Conservation (phyloP, 495 filamentous ascomycete species). For the Cercophora sp. region DNA sequence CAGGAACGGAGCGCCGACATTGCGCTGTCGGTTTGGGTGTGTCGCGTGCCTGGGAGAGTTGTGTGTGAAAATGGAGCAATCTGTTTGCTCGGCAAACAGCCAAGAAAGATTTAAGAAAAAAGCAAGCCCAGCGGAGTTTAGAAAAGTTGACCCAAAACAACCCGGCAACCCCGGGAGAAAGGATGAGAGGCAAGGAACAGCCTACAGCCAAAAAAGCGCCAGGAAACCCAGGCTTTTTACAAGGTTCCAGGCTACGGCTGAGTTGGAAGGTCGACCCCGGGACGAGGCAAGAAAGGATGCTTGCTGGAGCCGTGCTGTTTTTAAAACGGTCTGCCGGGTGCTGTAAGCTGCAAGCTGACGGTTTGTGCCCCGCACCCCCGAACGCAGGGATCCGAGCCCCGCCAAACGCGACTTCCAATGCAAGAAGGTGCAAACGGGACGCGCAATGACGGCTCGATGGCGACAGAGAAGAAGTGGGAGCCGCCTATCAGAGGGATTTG, state of each 20-base stretch:
- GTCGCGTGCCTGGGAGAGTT: too few relatives aligned
- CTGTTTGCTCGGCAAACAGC: too few relatives aligned
- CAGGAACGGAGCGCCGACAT: slow-evolving; percentile 31
- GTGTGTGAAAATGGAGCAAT: too few relatives aligned
- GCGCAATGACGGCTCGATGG: slow-evolving; percentile 5
- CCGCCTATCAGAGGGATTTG: neutral
- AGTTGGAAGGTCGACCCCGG: neutral
- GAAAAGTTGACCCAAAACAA: neutral
- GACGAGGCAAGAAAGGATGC: too few relatives aligned
- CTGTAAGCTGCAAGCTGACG: slow-evolving; percentile 1
- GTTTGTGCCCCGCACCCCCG: neutral
- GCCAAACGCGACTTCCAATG: too few relatives aligned
- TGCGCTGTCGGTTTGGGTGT: too few relatives aligned
- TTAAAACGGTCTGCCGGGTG: neutral
- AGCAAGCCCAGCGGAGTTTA: too few relatives aligned
- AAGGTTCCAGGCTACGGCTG: too few relatives aligned
- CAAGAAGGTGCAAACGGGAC: neutral
- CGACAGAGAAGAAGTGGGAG: too few relatives aligned
- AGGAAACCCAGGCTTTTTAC: too few relatives aligned
- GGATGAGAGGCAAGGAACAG: neutral
- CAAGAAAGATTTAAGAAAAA: neutral
- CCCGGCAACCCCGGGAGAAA: slow-evolving; percentile 4
- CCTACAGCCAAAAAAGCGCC: neutral
- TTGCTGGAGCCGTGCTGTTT: slow-evolving; percentile 4
- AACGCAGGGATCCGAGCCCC: neutral